Conservation (phyloP, 2,329 filamentous ascomycete genomes). For the Curvularia verruculosa region DNA sequence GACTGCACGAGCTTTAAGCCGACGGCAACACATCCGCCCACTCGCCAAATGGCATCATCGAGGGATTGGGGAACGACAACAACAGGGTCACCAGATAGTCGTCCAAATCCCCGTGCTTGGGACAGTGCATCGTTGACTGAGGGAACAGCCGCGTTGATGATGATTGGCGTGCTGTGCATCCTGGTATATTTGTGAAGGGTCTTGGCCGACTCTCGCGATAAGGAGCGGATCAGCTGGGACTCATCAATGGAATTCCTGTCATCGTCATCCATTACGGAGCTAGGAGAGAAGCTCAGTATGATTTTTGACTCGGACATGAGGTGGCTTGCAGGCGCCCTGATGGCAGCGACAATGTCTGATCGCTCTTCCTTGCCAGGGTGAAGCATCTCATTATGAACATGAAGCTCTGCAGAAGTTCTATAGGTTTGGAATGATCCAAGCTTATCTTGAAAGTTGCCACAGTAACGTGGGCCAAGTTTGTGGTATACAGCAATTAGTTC, state of each 20-base stretch:
- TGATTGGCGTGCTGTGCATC: constrained; percentile 76
- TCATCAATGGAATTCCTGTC: constrained; percentile 74
- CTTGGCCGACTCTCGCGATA: constrained; percentile 74
- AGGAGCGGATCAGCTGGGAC: constrained; percentile 73
- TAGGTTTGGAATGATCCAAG: constrained; percentile 97
- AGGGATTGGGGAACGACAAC: constrained; percentile 81
- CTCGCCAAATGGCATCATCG: constrained; percentile 89
- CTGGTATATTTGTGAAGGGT: constrained; percentile 72
- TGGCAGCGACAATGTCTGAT: constrained; percentile 89
- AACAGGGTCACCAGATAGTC: constrained; percentile 82
- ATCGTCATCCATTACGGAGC: constrained; percentile 79
- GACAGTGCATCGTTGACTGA: constrained; percentile 88
- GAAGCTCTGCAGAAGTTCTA: constrained; percentile 85
- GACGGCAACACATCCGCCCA: constrained; percentile 88
- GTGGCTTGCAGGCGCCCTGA: constrained; percentile 80
- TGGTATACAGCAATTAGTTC: constrained; percentile 91
- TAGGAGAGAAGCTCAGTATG: constrained; percentile 81
- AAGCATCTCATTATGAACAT: constrained; percentile 87
- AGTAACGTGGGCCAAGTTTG: constrained; percentile 86
- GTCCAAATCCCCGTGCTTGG: constrained; percentile 77
- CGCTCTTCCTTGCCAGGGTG: constrained; percentile 88
- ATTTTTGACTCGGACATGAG: constrained; percentile 83
- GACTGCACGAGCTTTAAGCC: constrained; percentile 84
- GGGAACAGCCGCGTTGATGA: constrained; percentile 86
- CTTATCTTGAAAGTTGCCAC: constrained; percentile 96